Percentiles rank a stretch among this genome's conserved stretches.
Conservation (phyloP, 768 basidiomycete species). For the Mrakia frigida region DNA sequence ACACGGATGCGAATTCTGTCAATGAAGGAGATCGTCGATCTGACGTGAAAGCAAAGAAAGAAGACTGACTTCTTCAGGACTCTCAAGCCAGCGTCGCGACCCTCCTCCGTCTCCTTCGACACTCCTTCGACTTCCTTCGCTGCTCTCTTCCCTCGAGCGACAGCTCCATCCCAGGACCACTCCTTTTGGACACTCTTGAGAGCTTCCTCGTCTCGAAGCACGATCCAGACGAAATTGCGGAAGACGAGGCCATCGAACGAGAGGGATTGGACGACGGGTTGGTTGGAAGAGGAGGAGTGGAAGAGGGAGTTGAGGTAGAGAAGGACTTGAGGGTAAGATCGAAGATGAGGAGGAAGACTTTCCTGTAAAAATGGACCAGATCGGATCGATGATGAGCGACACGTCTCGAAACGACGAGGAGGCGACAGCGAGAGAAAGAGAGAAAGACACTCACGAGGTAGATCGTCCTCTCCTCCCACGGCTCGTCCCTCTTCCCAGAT, state of each 20-base stretch:
- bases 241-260: background rate
- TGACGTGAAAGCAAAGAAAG: background rate
- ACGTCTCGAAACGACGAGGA: background rate
- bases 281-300: background rate
- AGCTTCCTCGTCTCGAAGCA: background rate
- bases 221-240: background rate
- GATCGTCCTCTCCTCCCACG: background rate
- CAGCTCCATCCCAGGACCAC: constrained; percentile 4
- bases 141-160: background rate
- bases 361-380: background rate
- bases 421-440: too few species aligned
- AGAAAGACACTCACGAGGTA: constrained; percentile 2
- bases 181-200: background rate
- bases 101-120: background rate
- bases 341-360: constrained; percentile 6
- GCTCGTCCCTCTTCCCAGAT: background rate
- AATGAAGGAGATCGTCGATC: background rate
- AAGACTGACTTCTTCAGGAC: background rate
- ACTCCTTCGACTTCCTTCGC: background rate
- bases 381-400: background rate
- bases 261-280: background rate
- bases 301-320: constrained; percentile 1
- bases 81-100: background rate
- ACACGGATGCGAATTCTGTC: background rate
- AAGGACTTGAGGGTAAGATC: background rate